Base-by-base conservation (phyloP, 345 rosid genomes). In the Citrus cavaleriei region DNA sequence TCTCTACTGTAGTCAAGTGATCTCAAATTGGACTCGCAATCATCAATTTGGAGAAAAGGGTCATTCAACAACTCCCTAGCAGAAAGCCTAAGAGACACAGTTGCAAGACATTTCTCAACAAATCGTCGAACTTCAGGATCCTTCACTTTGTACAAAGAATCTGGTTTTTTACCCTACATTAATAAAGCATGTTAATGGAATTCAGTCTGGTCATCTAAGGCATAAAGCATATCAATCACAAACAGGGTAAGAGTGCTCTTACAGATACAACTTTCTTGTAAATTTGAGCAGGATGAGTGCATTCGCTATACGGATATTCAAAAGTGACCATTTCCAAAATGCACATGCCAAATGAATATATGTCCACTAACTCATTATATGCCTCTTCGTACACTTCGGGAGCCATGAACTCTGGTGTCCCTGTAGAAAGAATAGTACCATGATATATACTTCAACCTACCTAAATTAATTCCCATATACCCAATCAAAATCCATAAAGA, bases 351-450 rank as follows among this genome's bases (percentile, higher is more conserved):
- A 97, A 97, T 1, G 99, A 92, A 79, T 97, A 97, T 79, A 94
- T 89, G 83, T 97, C 99, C n/a, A 97, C 99, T 66, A 97, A 78
- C 80, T 97, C 98, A 79, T 97, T 94, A 65, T 97, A 97, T 0
- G 94, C 98, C 84, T 97, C 99, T 86, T 93, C 95, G 58, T 94
- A 97, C 24, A 97, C 93, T 85, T 97, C 99, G 40, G 99, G 99
- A 70, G 99, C 99, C 99, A 97, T 97, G 73, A 97, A 97, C 88
- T 97, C 99, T 10, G 98, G 98, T 46, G 99, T 97, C 58, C 99
- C 98, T 97, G 89, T 57, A 80, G 68, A 79, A 81, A 73, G n/a
- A 59, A 76, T 37, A 79, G 60, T 16, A 42, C 65, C 65, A 25
- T 49, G 49, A 74, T 34, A 70, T 22, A 63, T 70, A 68, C 66